These are phyloP conservation scores for Talaromyces sp. DNA, from an alignment of 2,329 filamentous ascomycete species.

Conservation along the genomic window DNA sequence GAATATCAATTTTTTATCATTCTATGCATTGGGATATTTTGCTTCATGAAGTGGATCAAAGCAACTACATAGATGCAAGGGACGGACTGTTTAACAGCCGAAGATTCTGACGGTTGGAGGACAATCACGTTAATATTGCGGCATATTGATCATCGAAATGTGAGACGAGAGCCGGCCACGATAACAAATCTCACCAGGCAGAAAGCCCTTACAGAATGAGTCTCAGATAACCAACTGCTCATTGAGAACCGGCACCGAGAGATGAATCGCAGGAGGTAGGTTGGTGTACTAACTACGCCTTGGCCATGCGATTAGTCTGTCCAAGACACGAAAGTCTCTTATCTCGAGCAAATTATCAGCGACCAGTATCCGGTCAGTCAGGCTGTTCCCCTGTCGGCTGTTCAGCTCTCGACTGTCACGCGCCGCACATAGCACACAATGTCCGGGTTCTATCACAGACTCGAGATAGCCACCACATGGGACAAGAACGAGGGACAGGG, in stretches of 20 bases:
- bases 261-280: background rate
- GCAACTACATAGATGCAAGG: background rate
- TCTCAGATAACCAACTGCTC: background rate
- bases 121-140: background rate
- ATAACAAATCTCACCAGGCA: background rate
- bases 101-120: background rate
- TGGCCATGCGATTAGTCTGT: background rate
- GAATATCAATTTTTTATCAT: background rate
- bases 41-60: background rate
- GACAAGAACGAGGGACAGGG: background rate
- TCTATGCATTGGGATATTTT: background rate
- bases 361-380: background rate
- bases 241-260: background rate
- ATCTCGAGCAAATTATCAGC: constrained; percentile 8
- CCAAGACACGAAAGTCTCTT: background rate
- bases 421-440: background rate
- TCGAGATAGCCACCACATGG: constrained; percentile 2
- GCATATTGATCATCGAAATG: background rate
- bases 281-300: background rate
- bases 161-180: background rate
- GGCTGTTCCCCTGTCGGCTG: background rate
- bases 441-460: background rate
- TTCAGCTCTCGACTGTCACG: constrained; percentile 8
- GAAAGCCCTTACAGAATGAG: background rate
- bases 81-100: background rate